A percentile compares a stretch with the other conserved stretches of the same genome.
These are phyloP conservation scores for Cyclostephanos invisitatus DNA, from an alignment of 108 stramenopile species.

Conservation along the genomic window DNA sequence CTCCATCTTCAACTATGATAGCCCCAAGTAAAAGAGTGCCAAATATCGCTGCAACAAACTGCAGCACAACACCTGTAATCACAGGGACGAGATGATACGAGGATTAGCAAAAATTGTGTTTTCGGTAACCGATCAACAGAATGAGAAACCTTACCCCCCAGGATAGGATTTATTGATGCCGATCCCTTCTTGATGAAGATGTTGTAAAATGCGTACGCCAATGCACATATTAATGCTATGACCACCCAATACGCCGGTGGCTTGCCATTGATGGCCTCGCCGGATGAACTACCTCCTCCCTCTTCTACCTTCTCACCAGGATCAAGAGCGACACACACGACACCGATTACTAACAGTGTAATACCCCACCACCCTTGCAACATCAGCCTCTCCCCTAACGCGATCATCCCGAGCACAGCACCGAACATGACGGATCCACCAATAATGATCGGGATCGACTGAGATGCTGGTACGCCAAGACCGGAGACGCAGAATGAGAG, in stretches of 20 bases:
- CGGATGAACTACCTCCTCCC: neutral
- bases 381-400: conserved; percentile 50
- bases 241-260: conserved; percentile 49
- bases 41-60: conserved; percentile 69
- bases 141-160: conserved; percentile 46
- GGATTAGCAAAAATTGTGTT: neutral
- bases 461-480: conserved; percentile 74
- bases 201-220: conserved; percentile 75
- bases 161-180: conserved; percentile 59
- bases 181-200: conserved; percentile 79
- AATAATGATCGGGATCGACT: conserved; percentile 72
- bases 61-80: conserved; percentile 54
- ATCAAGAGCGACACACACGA: conserved; percentile 64
- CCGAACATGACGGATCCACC: conserved; percentile 77
- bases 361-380: conserved; percentile 66
- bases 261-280: neutral
- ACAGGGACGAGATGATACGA: neutral
- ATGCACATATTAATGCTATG: conserved; percentile 66
- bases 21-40: conserved; percentile 39
- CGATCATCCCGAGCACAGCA: conserved; percentile 47
- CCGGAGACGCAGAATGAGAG: conserved; percentile 61
- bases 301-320: conserved; percentile 16
- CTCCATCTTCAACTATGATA: conserved; percentile 4
- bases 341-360: conserved; percentile 51
- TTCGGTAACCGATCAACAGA: neutral